Evolutionary conservation across 164 flowering plant species (phyloP), one percentile per base, ranked within the genome.

Genomic region (Houttuynia cordata): DNA sequence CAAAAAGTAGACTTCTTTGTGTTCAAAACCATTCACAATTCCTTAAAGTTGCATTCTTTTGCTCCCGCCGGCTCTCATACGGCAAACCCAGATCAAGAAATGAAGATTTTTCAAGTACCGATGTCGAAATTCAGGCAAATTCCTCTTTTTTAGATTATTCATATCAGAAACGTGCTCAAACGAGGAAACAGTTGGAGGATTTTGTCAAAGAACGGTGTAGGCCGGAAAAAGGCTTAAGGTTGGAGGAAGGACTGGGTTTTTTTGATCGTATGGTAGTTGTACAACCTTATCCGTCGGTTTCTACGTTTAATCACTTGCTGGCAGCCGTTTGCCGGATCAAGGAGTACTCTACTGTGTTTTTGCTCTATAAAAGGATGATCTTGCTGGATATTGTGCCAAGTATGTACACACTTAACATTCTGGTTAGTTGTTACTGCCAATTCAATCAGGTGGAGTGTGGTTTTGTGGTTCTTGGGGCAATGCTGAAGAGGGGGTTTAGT

Each of bases 371-470:
- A 30, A 55, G 23, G 25, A 55, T 55, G 57, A 55, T 20, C n/a
- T n/a, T n/a, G 14, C 17, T 55, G 57, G 23, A 14, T 21, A 23
- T n/a, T 12, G 13, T 24, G 20, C 57, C 57, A 55, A 20, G 62
- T 56, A 7, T 47, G 9, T 61, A 7, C 19, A 67, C 66, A 5
- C 59, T 70, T 1, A 51, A 40, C 52, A 64, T 74, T 14, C 14
- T 74, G 49, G 21, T 70, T 30, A 74, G 62, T 51, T 64, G 67
- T n/a, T 64, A 30, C 20, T 70, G 71, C 67, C 58, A 50, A 8
- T 25, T 67, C 62, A 37, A 51, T 8, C 56, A 23, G 10, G 52
- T 62, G 1, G 59, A 55, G 34, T 51, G 25, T 3, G 71, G 64
- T 9, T 64, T 70, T 42, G 56, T 71, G 0, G 52, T 74, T 30